Base-by-base conservation (phyloP, 306 rosid genomes). In the Sphenostylis stenocarpa region DNA sequence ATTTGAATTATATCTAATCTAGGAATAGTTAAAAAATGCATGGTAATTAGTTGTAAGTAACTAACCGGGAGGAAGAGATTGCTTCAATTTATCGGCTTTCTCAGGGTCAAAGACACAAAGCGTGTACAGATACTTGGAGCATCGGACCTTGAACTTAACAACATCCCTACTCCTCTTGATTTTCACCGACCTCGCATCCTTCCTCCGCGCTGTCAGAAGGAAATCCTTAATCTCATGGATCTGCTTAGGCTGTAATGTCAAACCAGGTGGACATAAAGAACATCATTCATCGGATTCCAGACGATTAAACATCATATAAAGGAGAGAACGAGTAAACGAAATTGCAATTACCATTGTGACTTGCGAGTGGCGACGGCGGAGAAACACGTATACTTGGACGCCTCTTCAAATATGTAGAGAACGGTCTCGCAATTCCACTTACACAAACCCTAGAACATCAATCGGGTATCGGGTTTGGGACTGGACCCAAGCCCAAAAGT, bases 171-270 rank as follows among this genome's bases (percentile, higher is more conserved):
- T 89, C 70, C 89, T 88, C 88, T 85, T 93, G 75, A 93, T 93
- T 52, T 93, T 93, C 57, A 93, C 91, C 3, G 94, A 89, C 17
- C 90, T 74, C 0, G 97, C 94, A 70, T 93, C 97, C 77, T 93
- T 93, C 81, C 97, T 87, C 61, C 96, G 79, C 9, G 97, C 92
- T 29, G 94, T 93, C 16, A 93, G 85, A 77, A 93, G 97, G 82
- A 93, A 93, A 77, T 93, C 97, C 87, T 93, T 93, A 5, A 93
- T 93, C 91, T 93, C 96, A 1, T 87, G 96, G 69, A 93, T 90
- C 86, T 93, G 97, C 82, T 93, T 93, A 20, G 97, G 92, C 97
- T 92, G 87, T 9, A 56, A 9, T 39, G 45, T 39, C 41, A 36
- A 10, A 11, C 45, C 31, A 77, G 10, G 26, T 0, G 45, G 6